Evolutionary conservation across 371 early-diverging fungal species (phyloP).

Genomic region (Mucor saturninus): DNA sequence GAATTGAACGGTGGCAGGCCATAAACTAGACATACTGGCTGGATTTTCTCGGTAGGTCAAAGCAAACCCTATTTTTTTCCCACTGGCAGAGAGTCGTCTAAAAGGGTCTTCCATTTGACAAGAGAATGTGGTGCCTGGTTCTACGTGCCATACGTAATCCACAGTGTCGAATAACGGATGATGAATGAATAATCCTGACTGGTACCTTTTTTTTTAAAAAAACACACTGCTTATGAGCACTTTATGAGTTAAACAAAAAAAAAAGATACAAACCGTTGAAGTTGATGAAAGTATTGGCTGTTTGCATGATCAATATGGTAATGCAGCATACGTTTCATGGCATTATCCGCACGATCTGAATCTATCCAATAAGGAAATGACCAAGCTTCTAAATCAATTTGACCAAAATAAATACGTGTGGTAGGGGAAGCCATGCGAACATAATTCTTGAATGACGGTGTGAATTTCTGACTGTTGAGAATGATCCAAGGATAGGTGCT

Average conservation of each 20-base stretch:
- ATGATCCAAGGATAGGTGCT: conserved; percentile 57
- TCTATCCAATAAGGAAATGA: conserved; percentile 57
- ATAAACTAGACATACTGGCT: conserved; percentile 67
- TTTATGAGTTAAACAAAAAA: too few species aligned
- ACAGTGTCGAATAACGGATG: conserved; percentile 79
- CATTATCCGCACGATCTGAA: conserved; percentile 31
- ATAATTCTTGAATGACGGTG: conserved; percentile 39
- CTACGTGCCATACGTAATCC: conserved; percentile 95
- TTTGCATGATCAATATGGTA: conserved; percentile 19
- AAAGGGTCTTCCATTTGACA: conserved; percentile 95
- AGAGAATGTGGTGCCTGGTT: conserved; percentile 83
- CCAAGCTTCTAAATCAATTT: conserved; percentile 49
- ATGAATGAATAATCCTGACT: conserved; percentile 85
- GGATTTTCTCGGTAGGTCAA: conserved; percentile 75
- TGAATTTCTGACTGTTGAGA: conserved; percentile 44
- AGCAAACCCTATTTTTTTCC: conserved; percentile 81
- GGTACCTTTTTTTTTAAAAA: conserved; percentile 55
- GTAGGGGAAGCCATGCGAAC: conserved; percentile 31
- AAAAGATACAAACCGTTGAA: not conserved
- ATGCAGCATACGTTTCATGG: conserved; percentile 19
- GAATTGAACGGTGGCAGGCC: conserved; percentile 66
- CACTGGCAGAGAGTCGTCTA: conserved; percentile 71
- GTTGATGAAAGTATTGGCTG: conserved; percentile 13
- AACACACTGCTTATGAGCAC: not conserved
- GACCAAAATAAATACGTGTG: conserved; percentile 42